Base-by-base conservation (phyloP, 371 early-diverging fungal species). In the Rhizopus sp. region DNA sequence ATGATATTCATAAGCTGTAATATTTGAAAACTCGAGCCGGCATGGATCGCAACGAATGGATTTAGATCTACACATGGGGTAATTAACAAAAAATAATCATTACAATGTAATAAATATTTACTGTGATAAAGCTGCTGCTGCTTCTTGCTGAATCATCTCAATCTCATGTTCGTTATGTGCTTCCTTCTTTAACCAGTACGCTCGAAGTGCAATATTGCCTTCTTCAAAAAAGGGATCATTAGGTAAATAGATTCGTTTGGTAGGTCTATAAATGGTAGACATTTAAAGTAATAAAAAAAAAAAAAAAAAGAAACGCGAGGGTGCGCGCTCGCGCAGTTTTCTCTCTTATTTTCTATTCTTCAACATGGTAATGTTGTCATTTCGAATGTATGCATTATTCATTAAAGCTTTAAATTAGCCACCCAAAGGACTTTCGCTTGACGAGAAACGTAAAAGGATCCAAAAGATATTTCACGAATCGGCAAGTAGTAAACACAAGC, bases 391-490 rank as follows among this genome's bases (percentile, higher is more conserved):
- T 39, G 40, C 40, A 12, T 12, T 39, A 32, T 13, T 55, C 30
- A 29, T 32, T 34, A 15, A 17, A 17, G 2, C 30, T 37, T 15
- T 40, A 12, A 9, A 30, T 4, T 63, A 71, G 69, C 60, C 75
- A 45, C 56, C 52, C 5, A 71, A 68, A 68, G 88, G 87, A 9
- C 69, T 91, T 9, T 88, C 90, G 6, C 70, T 77, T 41, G 89
- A 88, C 7, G 95, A 95, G 56, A 96, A 96, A 73, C 83, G 90
- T 50, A 86, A 80, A 55, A 80, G 89, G 41, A 68, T 96, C 58
- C 63, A 84, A 59, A 88, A 87, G 15, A 65, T 92, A 41, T 89
- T 94, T 67, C 90, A 91, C 66, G 94, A 95, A 60, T 78, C 88
- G 23, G 89, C 89, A 79, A 48, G 69, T 39, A 1, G n/a, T 44